Base-by-base conservation (phyloP, 1,284 basidiomycete genomes). In the Marasmius tenuissimus region DNA sequence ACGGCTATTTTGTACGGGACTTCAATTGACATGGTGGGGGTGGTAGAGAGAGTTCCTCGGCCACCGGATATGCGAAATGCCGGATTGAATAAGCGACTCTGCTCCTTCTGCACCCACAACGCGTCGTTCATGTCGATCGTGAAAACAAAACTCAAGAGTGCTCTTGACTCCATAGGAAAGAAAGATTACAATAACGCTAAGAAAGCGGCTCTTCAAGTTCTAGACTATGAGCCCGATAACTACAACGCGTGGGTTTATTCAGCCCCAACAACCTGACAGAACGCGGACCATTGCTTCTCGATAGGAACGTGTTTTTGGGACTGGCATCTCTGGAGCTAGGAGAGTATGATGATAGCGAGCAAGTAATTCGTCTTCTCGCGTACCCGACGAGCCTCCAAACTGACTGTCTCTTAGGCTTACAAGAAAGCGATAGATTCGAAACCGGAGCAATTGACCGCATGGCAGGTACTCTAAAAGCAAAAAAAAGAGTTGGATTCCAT, bases 281-380 rank as follows among this genome's bases (percentile, higher is more conserved):
- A 10, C 39, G 5, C 35, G 37, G 35, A 61, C 27, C 58, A 57
- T 27, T 27, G 42, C 65, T 57, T 34, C 57, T 47, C 14, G 7
- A 40, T 69, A 97, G 94, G 7, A 84, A 92, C 69, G 89, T 96
- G 7, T 96, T 94, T 71, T 81, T 94, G 22, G 95, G 88, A 1
- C 75, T 96, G 12, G 86, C 95, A 0, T 79, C 85, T 14, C 78
- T 91, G 7, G 92, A 96, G 70, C 77, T 95, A 3, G 85, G 85
- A 33, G 83, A 91, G 58, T 72, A 78, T 33, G 85, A 88, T 37
- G 79, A 88, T 71, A 91, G 94, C 76, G 94, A 96, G 80, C 86
- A 92, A 85, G 93, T 95, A 82, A 87, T 77, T 65, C 55, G 54
- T 27, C 63, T 52, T 53, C 18, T 60, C 35, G 55, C 39, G 42